These are phyloP conservation scores for Pichia sp. DNA, from an alignment of 1,139 yeast species.

Conservation along the genomic window DNA sequence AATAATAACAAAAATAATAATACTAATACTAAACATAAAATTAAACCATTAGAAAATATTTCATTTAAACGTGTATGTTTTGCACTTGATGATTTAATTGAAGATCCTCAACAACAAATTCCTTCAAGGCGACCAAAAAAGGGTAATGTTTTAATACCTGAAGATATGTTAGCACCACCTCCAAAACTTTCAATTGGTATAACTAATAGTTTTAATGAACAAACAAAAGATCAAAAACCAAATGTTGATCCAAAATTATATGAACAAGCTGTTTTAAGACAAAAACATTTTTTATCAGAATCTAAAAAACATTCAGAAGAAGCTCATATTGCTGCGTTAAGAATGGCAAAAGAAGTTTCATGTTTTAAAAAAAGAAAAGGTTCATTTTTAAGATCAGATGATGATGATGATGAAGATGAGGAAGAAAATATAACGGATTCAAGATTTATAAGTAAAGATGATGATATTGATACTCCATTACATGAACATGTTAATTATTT, in stretches of 20 bases:
- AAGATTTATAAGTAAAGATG: constrained; percentile 9
- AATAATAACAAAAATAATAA: not conserved
- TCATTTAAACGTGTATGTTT: constrained; percentile 66
- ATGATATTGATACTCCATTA: constrained; percentile 54
- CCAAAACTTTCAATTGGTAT: constrained; percentile 63
- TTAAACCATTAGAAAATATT: constrained; percentile 21
- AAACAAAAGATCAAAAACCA: constrained; percentile 38
- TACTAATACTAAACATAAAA: not conserved
- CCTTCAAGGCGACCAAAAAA: constrained; percentile 77
- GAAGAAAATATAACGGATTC: constrained; percentile 19
- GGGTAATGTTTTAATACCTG: constrained; percentile 76
- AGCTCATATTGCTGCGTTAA: constrained; percentile 63
- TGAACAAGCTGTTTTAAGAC: constrained; percentile 50
- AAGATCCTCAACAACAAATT: constrained; percentile 92
- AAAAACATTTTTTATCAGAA: constrained; percentile 47
- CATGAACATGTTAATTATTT: constrained; percentile 66
- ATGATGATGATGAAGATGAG: constrained; percentile 27
- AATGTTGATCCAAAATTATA: constrained; percentile 37
- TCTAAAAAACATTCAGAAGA: constrained; percentile 69
- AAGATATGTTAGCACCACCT: constrained; percentile 57
- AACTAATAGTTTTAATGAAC: constrained; percentile 37
- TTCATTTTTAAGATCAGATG: constrained; percentile 21
- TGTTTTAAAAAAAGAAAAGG: constrained; percentile 34
- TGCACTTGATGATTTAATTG: constrained; percentile 58
- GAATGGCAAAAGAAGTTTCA: constrained; percentile 60